Evolutionary conservation across 257 asterid species (phyloP).

Genomic region (Lantana camara): DNA sequence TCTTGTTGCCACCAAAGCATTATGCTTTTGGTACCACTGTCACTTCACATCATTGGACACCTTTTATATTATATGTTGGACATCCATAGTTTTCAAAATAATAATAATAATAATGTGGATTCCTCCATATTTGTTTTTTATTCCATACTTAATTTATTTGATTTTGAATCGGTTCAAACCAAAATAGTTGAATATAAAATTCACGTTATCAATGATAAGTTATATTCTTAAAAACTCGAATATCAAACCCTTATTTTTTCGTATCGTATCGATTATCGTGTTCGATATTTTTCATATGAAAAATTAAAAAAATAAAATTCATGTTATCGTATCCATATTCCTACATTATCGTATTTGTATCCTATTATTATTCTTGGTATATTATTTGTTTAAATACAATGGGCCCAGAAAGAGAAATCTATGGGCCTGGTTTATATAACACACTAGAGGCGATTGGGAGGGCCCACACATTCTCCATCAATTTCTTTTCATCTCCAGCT

Average conservation of each 20-base stretch:
- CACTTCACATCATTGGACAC: background rate
- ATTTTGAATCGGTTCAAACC: too few relatives aligned
- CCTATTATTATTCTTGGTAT: background rate
- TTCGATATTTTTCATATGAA: too few relatives aligned
- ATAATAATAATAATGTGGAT: background rate
- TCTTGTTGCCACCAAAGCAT: background rate
- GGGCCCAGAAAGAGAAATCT: conserved; percentile 7
- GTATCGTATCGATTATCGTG: too few relatives aligned
- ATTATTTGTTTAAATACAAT: background rate
- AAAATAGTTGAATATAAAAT: too few relatives aligned
- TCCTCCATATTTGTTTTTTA: too few relatives aligned
- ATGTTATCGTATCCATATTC: too few relatives aligned
- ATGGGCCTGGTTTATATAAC: too few relatives aligned
- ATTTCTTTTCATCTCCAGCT: conserved; percentile 24
- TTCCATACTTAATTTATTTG: too few relatives aligned
- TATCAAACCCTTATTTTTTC: too few relatives aligned
- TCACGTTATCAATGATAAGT: too few relatives aligned
- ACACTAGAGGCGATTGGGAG: background rate
- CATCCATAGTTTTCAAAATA: background rate
- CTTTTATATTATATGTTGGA: background rate
- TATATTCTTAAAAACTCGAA: too few relatives aligned
- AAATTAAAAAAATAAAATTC: background rate
- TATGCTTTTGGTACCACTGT: conserved; percentile 10
- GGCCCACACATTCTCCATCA: conserved; percentile 18
- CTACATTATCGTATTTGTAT: too few relatives aligned